Evolutionary conservation across 352 stramenopile genomes (phyloP).

Genomic region (Globisporangium abappressorium): DNA sequence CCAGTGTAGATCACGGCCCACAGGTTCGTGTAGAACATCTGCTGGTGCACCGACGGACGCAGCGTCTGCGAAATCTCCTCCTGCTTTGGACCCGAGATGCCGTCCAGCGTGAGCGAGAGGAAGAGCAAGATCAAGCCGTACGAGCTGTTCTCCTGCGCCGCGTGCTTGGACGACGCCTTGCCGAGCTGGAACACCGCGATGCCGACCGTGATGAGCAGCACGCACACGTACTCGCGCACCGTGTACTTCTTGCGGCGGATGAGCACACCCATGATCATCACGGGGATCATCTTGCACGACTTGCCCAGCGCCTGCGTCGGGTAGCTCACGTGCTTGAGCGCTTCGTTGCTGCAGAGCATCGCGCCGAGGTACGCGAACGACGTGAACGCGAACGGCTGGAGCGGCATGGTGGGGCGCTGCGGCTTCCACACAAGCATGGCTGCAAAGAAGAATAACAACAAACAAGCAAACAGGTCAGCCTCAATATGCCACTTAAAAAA

Average conservation of each 20-base stretch:
- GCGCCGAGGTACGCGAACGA: conserved; percentile 87
- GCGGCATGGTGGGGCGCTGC: conserved; percentile 57
- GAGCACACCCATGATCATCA: conserved; percentile 93
- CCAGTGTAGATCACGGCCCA: conserved; percentile 87
- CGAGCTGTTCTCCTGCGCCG: conserved; percentile 84
- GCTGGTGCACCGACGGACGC: conserved; percentile 82
- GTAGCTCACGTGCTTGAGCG: conserved; percentile 95
- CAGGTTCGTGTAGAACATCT: conserved; percentile 90
- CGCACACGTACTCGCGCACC: conserved; percentile 87
- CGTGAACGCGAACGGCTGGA: conserved; percentile 86
- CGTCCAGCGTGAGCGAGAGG: conserved; percentile 93
- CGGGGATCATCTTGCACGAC: conserved; percentile 99
- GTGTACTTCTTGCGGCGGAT: conserved; percentile 91
- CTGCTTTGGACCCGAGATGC: conserved; percentile 95
- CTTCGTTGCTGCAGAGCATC: conserved; percentile 92
- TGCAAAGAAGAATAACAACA: not conserved
- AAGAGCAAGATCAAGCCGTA: conserved; percentile 89
- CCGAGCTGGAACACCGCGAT: conserved; percentile 91
- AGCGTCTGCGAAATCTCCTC: conserved; percentile 83
- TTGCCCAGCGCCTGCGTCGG: conserved; percentile 98
- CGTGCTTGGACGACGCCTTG: conserved; percentile 71
- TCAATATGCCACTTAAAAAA: not conserved
- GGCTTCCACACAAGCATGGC: conserved; percentile 85
- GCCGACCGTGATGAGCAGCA: conserved; percentile 87
- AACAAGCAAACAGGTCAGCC: not conserved